Percentiles rank a stretch among this genome's conserved stretches.
phyloP scores from a whole-genome alignment of 2,329 filamentous ascomycete genomes.

The Arthrobotrys megalospora region DNA sequence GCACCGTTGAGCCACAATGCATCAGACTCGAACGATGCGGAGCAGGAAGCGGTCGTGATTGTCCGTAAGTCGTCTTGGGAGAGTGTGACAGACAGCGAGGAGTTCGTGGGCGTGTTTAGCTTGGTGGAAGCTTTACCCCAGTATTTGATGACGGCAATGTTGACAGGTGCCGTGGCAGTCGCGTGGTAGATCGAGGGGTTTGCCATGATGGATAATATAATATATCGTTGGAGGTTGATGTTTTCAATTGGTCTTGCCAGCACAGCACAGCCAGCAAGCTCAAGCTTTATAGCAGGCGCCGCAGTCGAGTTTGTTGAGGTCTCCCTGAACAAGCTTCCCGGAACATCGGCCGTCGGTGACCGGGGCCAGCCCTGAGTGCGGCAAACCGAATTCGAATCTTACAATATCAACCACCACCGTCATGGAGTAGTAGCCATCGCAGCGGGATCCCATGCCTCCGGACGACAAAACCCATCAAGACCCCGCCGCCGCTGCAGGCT shows the following conservation, averaged over 20 bases:
- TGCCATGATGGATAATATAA: slow-evolving; percentile 45
- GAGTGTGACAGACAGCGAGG: slow-evolving; percentile 95
- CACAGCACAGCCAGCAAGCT: neutral
- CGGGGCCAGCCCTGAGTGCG: slow-evolving; percentile 20
- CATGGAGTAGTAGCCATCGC: slow-evolving; percentile 16
- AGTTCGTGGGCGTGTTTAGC: slow-evolving; percentile 97
- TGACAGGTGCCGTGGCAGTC: slow-evolving; percentile 96
- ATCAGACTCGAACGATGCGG: slow-evolving; percentile 78
- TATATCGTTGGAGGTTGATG: neutral
- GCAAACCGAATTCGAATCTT: neutral
- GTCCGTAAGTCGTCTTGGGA: slow-evolving; percentile 94
- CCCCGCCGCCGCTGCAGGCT: slow-evolving; percentile 70
- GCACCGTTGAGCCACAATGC: slow-evolving; percentile 87
- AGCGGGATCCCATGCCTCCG: slow-evolving; percentile 29
- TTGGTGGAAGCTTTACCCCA: slow-evolving; percentile 97
- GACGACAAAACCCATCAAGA: slow-evolving; percentile 23
- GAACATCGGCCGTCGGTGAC: slow-evolving; percentile 24
- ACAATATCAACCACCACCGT: neutral
- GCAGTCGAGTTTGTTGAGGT: slow-evolving; percentile 25
- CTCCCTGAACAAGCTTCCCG: slow-evolving; percentile 4
- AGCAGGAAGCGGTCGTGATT: slow-evolving; percentile 95
- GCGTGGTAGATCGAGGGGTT: slow-evolving; percentile 76
- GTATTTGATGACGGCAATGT: slow-evolving; percentile 98
- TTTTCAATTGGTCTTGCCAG: neutral
- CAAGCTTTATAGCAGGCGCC: slow-evolving; percentile 3